These are phyloP conservation scores for Calonectria leucothoes DNA, from an alignment of 2,329 filamentous ascomycete species.

Conservation along the genomic window DNA sequence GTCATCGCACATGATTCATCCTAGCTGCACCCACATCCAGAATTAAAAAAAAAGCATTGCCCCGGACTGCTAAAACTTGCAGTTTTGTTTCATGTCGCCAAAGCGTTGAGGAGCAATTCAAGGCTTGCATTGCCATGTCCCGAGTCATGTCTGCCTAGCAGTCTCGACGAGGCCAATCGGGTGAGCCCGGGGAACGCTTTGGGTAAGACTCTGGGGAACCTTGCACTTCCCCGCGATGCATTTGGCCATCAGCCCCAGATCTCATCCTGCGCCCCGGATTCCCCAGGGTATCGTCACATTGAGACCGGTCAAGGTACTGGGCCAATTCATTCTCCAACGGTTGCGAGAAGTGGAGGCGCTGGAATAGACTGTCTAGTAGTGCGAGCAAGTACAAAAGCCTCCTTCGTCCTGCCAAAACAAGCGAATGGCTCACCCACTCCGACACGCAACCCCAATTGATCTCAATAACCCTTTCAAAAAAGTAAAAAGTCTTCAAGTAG, in stretches of 20 bases:
- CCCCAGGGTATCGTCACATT: background rate
- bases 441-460: background rate
- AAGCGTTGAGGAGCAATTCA: too few relatives aligned
- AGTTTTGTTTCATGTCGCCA: too few relatives aligned
- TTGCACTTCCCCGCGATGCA: conserved; percentile 1
- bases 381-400: background rate
- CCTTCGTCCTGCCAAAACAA: background rate
- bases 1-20: too few relatives aligned
- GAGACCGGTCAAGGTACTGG: background rate
- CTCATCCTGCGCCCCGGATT: background rate
- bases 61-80: too few relatives aligned
- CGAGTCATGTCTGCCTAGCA: background rate
- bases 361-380: background rate
- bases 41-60: too few relatives aligned
- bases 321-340: too few relatives aligned
- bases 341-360: background rate
- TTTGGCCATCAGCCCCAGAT: background rate
- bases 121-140: background rate
- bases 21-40: too few relatives aligned
- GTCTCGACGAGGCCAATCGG: background rate
- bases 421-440: background rate
- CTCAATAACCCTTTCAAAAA: background rate
- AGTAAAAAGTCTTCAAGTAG: background rate
- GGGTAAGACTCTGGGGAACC: conserved; percentile 1
- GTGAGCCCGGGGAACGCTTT: conserved; percentile 4